Conservation (phyloP, 2,329 filamentous ascomycete genomes). For the Aureobasidium sp. region DNA sequence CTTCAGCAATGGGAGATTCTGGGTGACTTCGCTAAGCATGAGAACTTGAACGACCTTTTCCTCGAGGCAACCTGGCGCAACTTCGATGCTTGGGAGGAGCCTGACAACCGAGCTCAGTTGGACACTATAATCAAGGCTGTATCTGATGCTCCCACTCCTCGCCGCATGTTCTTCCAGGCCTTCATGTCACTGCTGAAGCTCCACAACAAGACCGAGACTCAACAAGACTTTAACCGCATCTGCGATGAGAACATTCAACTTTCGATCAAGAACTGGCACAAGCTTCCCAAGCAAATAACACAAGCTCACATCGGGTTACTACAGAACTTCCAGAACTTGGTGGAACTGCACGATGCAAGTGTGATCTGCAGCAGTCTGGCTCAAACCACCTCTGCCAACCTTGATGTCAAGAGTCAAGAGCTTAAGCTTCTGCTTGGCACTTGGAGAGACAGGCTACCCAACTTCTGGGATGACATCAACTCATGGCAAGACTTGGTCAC, state of each 20-base stretch:
- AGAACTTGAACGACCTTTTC: slow-evolving; percentile 94
- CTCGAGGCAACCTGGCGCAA: slow-evolving; percentile 94
- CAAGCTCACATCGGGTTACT: slow-evolving; percentile 91
- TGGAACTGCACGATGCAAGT: slow-evolving; percentile 94
- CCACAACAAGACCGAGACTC: slow-evolving; percentile 76
- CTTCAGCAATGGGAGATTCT: slow-evolving; percentile 98
- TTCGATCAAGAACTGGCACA: slow-evolving; percentile 97
- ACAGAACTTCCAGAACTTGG: slow-evolving; percentile 95
- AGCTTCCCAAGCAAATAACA: slow-evolving; percentile 86
- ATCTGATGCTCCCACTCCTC: slow-evolving; percentile 91
- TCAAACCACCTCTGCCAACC: slow-evolving; percentile 71
- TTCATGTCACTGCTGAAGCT: slow-evolving; percentile 96
- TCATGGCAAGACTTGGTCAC: slow-evolving; percentile 99
- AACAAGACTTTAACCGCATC: slow-evolving; percentile 74
- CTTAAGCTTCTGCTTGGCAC: slow-evolving; percentile 87
- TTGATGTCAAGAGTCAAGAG: slow-evolving; percentile 92
- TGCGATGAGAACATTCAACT: slow-evolving; percentile 97
- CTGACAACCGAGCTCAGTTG: slow-evolving; percentile 78
- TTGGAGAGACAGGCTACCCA: slow-evolving; percentile 91
- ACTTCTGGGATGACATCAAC: slow-evolving; percentile 99
- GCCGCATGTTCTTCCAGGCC: slow-evolving; percentile 92
- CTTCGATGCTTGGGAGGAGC: slow-evolving; percentile 86
- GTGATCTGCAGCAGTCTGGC: slow-evolving; percentile 90
- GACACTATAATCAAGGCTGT: slow-evolving; percentile 94
- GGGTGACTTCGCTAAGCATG: slow-evolving; percentile 95